A percentile compares a stretch with the other conserved stretches of the same genome.
Conservation (phyloP, 257 asterid genomes). For the Plantago elongata region DNA sequence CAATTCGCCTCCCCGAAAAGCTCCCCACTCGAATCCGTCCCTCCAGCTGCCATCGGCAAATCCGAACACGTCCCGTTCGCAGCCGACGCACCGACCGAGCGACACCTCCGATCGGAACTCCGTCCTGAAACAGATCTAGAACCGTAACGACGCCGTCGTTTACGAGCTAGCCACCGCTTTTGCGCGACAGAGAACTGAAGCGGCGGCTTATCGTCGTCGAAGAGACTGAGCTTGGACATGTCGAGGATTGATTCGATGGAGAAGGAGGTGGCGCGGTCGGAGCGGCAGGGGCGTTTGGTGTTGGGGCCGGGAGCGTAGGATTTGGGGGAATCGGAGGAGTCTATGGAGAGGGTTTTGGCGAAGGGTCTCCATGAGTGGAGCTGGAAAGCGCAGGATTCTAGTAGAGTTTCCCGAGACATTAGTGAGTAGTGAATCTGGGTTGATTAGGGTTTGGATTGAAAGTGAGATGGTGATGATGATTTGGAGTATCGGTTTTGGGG, state of each 20-base stretch:
- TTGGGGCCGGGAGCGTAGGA: slow-evolving; percentile 38
- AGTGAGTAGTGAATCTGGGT: too few species aligned
- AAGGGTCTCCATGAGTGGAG: slow-evolving; percentile 42
- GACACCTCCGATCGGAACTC: slow-evolving; percentile 86
- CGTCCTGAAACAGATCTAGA: slow-evolving; percentile 88
- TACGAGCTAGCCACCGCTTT: slow-evolving; percentile 62
- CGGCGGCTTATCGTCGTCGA: slow-evolving; percentile 54
- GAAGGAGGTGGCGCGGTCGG: slow-evolving; percentile 71
- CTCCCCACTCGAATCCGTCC: slow-evolving; percentile 98
- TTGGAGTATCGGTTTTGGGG: too few species aligned
- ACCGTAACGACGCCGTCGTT: slow-evolving; percentile 78
- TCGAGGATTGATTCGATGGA: slow-evolving; percentile 70
- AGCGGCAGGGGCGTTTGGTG: slow-evolving; percentile 77
- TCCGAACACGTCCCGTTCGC: slow-evolving; percentile 91
- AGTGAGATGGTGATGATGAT: too few species aligned
- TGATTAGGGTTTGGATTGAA: too few species aligned
- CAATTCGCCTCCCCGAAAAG: slow-evolving; percentile 80
- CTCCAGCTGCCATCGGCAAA: slow-evolving; percentile 73
- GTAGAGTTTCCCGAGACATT: slow-evolving; percentile 7
- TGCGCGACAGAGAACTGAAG: slow-evolving; percentile 36
- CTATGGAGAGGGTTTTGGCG: slow-evolving; percentile 35
- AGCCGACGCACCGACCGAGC: slow-evolving; percentile 82
- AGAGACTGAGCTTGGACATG: slow-evolving; percentile 73
- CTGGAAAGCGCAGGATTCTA: slow-evolving; percentile 70
- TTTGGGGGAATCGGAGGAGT: slow-evolving; percentile 51